Conservation (phyloP, 331 rosid species). For the Erythrophleum ivorense region DNA sequence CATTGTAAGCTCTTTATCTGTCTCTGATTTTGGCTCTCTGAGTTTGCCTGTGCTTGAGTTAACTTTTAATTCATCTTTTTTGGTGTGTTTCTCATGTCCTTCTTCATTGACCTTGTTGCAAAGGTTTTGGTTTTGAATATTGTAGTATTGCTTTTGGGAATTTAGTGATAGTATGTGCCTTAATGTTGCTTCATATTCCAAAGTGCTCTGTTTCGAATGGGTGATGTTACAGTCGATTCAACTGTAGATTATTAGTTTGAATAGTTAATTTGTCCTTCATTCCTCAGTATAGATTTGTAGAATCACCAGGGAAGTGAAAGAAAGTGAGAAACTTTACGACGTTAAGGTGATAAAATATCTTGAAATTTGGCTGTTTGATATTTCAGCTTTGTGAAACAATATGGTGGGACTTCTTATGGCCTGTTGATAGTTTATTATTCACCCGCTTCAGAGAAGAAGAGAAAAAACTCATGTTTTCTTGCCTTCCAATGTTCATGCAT, state of each 20-base stretch:
- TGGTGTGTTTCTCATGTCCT: conserved; percentile 3
- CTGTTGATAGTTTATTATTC: neutral
- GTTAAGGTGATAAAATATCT: neutral
- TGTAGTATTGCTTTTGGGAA: neutral
- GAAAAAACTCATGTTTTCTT: too few relatives aligned
- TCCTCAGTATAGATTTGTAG: neutral
- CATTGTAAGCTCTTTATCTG: conserved; percentile 52
- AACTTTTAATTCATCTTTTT: neutral
- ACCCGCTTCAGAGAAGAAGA: neutral
- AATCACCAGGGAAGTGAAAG: neutral
- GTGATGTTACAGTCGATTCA: neutral
- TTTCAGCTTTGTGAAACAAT: neutral
- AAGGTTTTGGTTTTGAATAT: neutral
- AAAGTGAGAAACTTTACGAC: neutral
- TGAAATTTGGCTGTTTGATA: neutral
- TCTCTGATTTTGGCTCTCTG: neutral
- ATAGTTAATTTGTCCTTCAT: neutral
- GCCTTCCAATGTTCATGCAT: neutral
- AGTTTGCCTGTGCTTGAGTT: neutral
- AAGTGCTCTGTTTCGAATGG: conserved; percentile 12
- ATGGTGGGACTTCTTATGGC: neutral
- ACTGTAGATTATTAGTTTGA: neutral
- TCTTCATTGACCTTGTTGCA: neutral
- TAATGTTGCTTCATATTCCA: neutral
- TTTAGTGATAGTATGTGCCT: neutral